These are phyloP conservation scores for Austroboletus olivaceoglutinosus DNA, from an alignment of 1,284 basidiomycete genomes.

Conservation along the genomic window DNA sequence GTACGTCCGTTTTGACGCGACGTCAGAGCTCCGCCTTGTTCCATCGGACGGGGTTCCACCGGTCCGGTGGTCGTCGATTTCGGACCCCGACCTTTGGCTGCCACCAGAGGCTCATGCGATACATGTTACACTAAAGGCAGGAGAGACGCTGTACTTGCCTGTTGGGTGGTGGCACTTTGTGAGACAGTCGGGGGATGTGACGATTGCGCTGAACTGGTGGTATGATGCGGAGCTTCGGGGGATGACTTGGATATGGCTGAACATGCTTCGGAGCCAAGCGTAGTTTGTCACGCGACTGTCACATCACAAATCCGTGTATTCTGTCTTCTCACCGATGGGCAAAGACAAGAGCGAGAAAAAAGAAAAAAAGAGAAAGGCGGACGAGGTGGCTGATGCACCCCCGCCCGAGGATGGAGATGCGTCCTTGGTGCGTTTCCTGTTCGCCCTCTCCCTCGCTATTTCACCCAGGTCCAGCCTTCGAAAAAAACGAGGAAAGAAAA, in stretches of 20 bases:
- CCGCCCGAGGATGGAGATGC: conserved; percentile 47
- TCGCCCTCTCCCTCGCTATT: not conserved
- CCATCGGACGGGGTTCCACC: conserved; percentile 44
- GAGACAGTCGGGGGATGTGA: conserved; percentile 56
- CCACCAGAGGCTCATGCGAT: conserved; percentile 60
- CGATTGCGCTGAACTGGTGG: conserved; percentile 87
- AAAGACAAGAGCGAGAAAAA: conserved; percentile 72
- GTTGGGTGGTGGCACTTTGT: conserved; percentile 93
- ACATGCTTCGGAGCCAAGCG: conserved; percentile 53
- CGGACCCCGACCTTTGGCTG: conserved; percentile 51
- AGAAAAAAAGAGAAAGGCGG: conserved; percentile 43
- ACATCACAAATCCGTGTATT: conserved; percentile 29
- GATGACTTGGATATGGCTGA: conserved; percentile 64
- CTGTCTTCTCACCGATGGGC: conserved; percentile 38
- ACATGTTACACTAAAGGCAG: conserved; percentile 60
- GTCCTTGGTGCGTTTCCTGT: conserved; percentile 37
- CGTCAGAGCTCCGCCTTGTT: conserved; percentile 42
- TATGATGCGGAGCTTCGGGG: conserved; percentile 77
- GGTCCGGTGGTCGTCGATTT: conserved; percentile 75
- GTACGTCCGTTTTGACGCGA: conserved; percentile 47
- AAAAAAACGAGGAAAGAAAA: conserved; percentile 62
- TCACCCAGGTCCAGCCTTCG: conserved; percentile 38
- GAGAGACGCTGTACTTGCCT: conserved; percentile 86
- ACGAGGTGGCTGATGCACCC: conserved; percentile 30
- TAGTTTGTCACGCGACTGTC: conserved; percentile 19